Conservation (phyloP, 2,329 filamentous ascomycete species). For the Penicillium sumatraense region DNA sequence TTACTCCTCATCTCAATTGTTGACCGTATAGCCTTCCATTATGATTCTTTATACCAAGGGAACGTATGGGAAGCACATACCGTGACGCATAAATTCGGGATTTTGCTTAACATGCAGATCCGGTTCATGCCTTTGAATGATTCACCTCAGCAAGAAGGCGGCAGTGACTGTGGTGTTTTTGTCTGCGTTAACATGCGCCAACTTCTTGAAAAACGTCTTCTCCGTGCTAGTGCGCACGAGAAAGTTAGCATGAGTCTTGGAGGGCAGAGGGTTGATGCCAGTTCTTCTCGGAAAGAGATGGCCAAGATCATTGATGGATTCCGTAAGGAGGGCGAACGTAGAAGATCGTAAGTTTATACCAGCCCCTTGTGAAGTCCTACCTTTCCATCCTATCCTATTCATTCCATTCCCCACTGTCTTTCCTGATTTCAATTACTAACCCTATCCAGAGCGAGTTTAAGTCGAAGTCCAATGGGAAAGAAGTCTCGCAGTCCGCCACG, state of each 20-base stretch:
- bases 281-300: slow-evolving; percentile 85
- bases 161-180: slow-evolving; percentile 92
- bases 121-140: slow-evolving; percentile 80
- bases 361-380: too few relatives aligned
- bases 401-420: neutral
- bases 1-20: slow-evolving; percentile 85
- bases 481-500: slow-evolving; percentile 29
- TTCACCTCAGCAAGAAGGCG: slow-evolving; percentile 88
- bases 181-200: slow-evolving; percentile 96
- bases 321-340: slow-evolving; percentile 82
- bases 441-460: slow-evolving; percentile 19
- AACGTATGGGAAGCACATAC: slow-evolving; percentile 76
- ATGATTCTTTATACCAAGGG: slow-evolving; percentile 79
- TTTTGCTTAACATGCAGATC: slow-evolving; percentile 69
- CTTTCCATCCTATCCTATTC: too few relatives aligned
- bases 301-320: slow-evolving; percentile 83
- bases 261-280: slow-evolving; percentile 80
- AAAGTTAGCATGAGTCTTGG: slow-evolving; percentile 95
- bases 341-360: slow-evolving; percentile 76
- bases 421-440: neutral
- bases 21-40: slow-evolving; percentile 93
- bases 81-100: slow-evolving; percentile 70
- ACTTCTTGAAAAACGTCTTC: slow-evolving; percentile 80
- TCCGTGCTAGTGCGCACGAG: slow-evolving; percentile 77
- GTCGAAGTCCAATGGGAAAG: slow-evolving; percentile 28